Percentiles rank a stretch among this genome's conserved stretches.
Evolutionary conservation across 805 yeast species (phyloP).

Genomic region (Candida rishiriensis): DNA sequence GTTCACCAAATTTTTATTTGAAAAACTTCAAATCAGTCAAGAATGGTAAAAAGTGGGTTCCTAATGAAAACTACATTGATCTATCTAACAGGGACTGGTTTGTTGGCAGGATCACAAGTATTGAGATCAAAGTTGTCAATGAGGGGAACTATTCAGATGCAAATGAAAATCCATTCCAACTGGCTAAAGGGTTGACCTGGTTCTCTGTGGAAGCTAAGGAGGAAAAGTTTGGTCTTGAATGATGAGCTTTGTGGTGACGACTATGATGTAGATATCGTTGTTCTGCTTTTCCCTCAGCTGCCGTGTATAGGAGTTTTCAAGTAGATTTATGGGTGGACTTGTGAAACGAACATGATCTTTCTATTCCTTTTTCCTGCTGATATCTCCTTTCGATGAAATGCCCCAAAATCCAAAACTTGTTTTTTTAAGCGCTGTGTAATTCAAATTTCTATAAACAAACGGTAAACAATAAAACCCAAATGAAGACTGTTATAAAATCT

Average conservation of each 20-base stretch:
- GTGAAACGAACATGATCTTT: neutral
- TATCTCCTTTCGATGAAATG: neutral
- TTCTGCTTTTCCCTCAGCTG: too few species aligned
- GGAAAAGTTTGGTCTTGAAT: constrained; percentile 19
- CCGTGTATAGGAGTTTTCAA: too few species aligned
- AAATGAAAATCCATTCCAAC: constrained; percentile 57
- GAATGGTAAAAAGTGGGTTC: constrained; percentile 1
- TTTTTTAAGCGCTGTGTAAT: neutral
- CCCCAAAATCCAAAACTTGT: neutral
- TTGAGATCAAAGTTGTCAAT: constrained; percentile 51
- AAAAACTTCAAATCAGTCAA: constrained; percentile 31
- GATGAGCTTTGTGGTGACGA: neutral
- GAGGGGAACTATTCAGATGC: constrained; percentile 35
- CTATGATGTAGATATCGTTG: too few species aligned
- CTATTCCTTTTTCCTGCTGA: neutral
- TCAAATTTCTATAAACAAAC: neutral
- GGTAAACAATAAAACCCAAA: neutral
- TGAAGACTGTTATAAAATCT: neutral
- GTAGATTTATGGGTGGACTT: too few species aligned
- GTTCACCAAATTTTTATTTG: constrained; percentile 79
- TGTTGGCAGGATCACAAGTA: constrained; percentile 60
- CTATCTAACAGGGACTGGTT: constrained; percentile 68
- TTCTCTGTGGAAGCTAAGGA: constrained; percentile 53
- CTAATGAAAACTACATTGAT: constrained; percentile 14
- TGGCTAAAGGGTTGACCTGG: constrained; percentile 64